Evolutionary conservation across 345 rosid genomes (phyloP).

Genomic region (Eucalyptus globulus): DNA sequence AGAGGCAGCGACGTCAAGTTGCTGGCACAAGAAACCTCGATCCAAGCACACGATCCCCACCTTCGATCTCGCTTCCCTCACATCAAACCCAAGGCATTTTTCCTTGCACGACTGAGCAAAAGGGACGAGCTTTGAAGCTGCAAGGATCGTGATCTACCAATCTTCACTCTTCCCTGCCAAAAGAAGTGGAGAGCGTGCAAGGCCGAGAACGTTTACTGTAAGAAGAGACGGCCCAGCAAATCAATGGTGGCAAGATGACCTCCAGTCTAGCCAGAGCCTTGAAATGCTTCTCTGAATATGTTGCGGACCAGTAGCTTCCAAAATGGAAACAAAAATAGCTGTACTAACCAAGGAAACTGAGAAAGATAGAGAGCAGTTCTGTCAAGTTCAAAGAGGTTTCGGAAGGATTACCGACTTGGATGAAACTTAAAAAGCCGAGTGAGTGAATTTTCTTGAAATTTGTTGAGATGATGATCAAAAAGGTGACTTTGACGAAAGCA

Average conservation of each 20-base stretch:
- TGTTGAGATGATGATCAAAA: neutral
- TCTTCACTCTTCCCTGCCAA: neutral
- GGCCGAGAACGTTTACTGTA: neutral
- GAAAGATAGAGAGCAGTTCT: neutral
- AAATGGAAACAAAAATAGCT: neutral
- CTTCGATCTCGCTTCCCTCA: neutral
- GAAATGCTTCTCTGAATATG: neutral
- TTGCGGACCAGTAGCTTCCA: neutral
- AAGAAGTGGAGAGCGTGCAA: neutral
- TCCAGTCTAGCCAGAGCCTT: neutral
- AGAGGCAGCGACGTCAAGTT: neutral
- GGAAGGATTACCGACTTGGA: neutral
- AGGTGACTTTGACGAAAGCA: neutral
- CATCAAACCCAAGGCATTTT: neutral
- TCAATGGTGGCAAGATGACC: neutral
- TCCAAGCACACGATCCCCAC: neutral
- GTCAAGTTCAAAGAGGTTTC: neutral
- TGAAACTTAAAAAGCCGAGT: neutral
- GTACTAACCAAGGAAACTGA: neutral
- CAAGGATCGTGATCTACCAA: neutral
- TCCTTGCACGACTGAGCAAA: neutral
- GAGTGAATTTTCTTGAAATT: neutral
- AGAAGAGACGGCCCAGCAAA: neutral
- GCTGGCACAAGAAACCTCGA: neutral
- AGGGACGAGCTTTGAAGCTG: neutral